These are phyloP conservation scores for Acacia melanoxylon DNA, from an alignment of 306 rosid species.

Conservation along the genomic window DNA sequence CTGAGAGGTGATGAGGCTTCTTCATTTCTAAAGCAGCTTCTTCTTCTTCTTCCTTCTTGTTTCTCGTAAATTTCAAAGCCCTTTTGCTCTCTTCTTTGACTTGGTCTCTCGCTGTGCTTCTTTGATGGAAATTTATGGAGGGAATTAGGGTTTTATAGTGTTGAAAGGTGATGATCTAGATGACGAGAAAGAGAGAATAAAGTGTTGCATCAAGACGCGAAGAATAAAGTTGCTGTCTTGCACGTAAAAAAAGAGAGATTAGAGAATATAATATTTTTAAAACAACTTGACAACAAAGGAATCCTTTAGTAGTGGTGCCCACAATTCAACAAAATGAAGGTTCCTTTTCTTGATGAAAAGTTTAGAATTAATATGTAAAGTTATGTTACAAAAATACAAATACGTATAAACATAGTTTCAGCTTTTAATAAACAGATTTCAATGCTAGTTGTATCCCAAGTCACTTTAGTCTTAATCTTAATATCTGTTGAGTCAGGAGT, in stretches of 20 bases:
- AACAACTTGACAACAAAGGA: conserved; percentile 9
- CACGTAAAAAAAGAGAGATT: background rate
- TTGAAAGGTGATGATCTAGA: background rate
- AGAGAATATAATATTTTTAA: background rate
- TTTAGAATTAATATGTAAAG: background rate
- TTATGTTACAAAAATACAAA: background rate
- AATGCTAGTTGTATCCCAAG: too few relatives aligned
- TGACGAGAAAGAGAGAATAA: background rate
- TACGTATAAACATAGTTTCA: background rate
- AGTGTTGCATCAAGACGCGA: background rate
- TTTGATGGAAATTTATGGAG: background rate
- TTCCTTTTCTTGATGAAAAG: background rate
- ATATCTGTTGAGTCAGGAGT: too few relatives aligned
- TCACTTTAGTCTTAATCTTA: too few relatives aligned
- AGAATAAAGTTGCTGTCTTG: background rate
- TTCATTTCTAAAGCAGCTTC: background rate
- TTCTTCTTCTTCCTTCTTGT: background rate
- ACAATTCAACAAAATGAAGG: background rate
- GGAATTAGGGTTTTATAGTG: background rate
- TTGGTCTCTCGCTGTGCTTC: background rate
- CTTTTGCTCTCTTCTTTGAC: background rate
- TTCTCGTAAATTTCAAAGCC: background rate
- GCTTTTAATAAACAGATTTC: background rate
- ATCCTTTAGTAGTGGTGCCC: background rate
- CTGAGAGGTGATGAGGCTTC: conserved; percentile 15